These are phyloP conservation scores for Rosellinia necatrix DNA, from an alignment of 2,329 filamentous ascomycete species.

Conservation along the genomic window DNA sequence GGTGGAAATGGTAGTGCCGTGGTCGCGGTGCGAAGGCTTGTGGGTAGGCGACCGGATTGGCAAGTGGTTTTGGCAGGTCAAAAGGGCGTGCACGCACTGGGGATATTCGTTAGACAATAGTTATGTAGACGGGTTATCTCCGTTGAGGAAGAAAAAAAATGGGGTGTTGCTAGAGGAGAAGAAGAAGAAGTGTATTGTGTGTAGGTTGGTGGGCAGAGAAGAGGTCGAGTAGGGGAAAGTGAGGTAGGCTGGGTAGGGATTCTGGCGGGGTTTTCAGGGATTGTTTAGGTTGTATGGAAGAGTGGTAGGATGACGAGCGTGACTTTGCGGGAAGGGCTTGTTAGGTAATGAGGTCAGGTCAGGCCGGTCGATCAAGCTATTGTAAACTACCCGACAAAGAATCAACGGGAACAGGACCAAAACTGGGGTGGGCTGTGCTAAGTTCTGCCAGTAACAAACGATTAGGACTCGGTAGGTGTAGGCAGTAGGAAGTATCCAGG, in stretches of 20 bases:
- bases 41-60: slow-evolving; percentile 18
- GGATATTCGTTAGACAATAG: slow-evolving; percentile 23
- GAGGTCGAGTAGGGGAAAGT: slow-evolving; percentile 36
- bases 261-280: slow-evolving; percentile 40
- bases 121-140: slow-evolving; percentile 15
- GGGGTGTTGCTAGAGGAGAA: slow-evolving; percentile 26
- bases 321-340: slow-evolving; percentile 40
- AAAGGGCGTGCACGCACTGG: slow-evolving; percentile 25
- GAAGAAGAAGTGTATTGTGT: slow-evolving; percentile 25
- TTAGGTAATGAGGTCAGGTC: slow-evolving; percentile 38
- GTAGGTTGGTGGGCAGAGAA: slow-evolving; percentile 28
- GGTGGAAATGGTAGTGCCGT: slow-evolving; percentile 18
- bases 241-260: slow-evolving; percentile 36
- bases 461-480: slow-evolving; percentile 20
- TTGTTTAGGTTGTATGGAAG: slow-evolving; percentile 29
- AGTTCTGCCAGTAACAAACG: slow-evolving; percentile 23
- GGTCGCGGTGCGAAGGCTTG: slow-evolving; percentile 18
- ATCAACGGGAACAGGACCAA: slow-evolving; percentile 27
- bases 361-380: slow-evolving; percentile 33
- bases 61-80: slow-evolving; percentile 14
- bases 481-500: slow-evolving; percentile 19
- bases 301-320: slow-evolving; percentile 42
- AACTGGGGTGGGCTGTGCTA: slow-evolving; percentile 29
- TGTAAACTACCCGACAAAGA: slow-evolving; percentile 28
- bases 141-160: slow-evolving; percentile 10